Evolutionary conservation across 2,329 filamentous ascomycete genomes (phyloP), one percentile per base, ranked within the genome.

Genomic region (Verticillium zaregamsianum): DNA sequence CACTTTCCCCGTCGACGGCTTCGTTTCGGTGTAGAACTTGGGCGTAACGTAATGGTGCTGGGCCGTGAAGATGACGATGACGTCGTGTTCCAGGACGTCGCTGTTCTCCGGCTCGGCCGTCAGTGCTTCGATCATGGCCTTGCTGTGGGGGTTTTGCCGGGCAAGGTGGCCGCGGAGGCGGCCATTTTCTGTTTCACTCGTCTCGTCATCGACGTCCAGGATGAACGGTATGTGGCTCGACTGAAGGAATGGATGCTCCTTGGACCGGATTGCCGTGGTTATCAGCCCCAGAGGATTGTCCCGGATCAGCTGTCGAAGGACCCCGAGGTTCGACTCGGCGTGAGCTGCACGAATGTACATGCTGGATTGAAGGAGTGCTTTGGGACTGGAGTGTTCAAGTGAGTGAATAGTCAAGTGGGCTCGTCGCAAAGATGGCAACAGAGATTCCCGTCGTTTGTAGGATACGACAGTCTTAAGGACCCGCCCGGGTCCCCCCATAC

Each of bases 1-100:
- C 0, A 90, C 87, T 66, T 90, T 90, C 12, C 81, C 87, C 0
- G 82, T 86, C 0, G 68, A 70, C 0, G 86, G 87, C 69, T 90
- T 90, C 1, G 88, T 90, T 65, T 86, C 80, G 14, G 75, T 78
- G 74, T 90, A 90, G 73, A 89, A 90, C 63, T 88, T 87, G 1
- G 88, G 86, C 0, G 88, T 89, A 5, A 90, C 82, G 66, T 90
- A 90, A 72, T 88, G 85, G 49, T 90, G 82, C 0, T 81, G 76
- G 0, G 78, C 79, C 55, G 79, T 89, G 77, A 91, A 90, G 17
- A 90, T 75, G 3, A 90, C 76, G 32, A 87, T 71, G 1, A 90
- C 85, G 61, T 90, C 86, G 37, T 85, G 71, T 59, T 79, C 72
- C 23, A 81, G 72, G 37, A 72, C 60, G 14, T 35, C 14, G 45